Evolutionary conservation across 2,329 filamentous ascomycete genomes (phyloP).

Genomic region (Neonectria coccinea): DNA sequence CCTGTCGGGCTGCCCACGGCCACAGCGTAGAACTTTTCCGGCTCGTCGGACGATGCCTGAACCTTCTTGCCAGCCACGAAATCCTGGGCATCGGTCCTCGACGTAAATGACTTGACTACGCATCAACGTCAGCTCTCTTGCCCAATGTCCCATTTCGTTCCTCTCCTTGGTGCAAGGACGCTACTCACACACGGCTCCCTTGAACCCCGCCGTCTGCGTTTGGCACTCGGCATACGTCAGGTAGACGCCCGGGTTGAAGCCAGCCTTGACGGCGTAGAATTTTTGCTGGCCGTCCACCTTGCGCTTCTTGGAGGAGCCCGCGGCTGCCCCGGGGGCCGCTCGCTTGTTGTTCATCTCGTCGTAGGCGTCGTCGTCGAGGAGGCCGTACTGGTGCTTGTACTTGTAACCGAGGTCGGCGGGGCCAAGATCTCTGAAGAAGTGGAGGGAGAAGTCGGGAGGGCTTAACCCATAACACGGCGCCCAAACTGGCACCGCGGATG

Average conservation of each 20-base stretch:
- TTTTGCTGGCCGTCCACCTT: constrained; percentile 64
- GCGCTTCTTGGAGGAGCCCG: constrained; percentile 57
- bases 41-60: constrained; percentile 54
- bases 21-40: constrained; percentile 69
- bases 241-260: constrained; percentile 71
- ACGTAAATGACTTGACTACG: constrained; percentile 83
- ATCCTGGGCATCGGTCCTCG: constrained; percentile 79
- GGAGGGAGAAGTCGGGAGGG: constrained; percentile 37
- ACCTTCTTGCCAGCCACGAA: constrained; percentile 74
- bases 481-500: constrained; percentile 33
- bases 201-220: constrained; percentile 69
- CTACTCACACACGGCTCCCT: constrained; percentile 75
- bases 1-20: constrained; percentile 69
- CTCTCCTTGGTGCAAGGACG: neutral
- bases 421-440: constrained; percentile 11
- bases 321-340: constrained; percentile 35
- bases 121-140: constrained; percentile 24
- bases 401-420: constrained; percentile 19
- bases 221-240: constrained; percentile 71
- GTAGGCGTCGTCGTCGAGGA: neutral
- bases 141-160: neutral
- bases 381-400: constrained; percentile 14
- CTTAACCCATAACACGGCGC: constrained; percentile 36
- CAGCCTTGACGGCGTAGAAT: constrained; percentile 72
- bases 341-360: constrained; percentile 50